These are phyloP conservation scores for Arabidopsis lyrata DNA, from an alignment of 441 rosid species.

Conservation along the genomic window DNA sequence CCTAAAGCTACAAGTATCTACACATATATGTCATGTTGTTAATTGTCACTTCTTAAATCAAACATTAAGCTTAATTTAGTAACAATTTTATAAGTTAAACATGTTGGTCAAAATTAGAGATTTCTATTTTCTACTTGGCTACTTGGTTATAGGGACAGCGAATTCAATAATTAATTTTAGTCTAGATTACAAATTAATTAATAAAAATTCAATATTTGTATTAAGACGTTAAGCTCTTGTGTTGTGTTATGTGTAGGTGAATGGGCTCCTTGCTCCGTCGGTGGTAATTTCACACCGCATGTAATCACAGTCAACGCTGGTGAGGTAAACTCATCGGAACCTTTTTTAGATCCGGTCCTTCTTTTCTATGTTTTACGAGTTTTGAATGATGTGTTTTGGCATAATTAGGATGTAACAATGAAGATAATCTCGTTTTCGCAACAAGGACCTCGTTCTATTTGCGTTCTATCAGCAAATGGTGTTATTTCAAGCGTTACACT, in stretches of 20 bases:
- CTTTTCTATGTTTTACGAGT: background rate
- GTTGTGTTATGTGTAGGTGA: conserved; percentile 56
- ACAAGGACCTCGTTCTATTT: conserved; percentile 78
- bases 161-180: background rate
- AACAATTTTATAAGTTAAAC: conserved; percentile 12
- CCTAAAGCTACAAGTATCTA: conserved; percentile 29
- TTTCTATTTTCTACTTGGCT: background rate
- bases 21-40: conserved; percentile 27
- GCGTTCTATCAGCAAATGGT: conserved; percentile 74
- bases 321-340: conserved; percentile 52
- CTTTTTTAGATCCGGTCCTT: background rate
- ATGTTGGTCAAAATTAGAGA: background rate
- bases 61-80: conserved; percentile 10
- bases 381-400: background rate
- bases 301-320: conserved; percentile 68
- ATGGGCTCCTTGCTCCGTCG: conserved; percentile 71
- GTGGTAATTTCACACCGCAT: conserved; percentile 69
- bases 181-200: background rate
- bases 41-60: conserved; percentile 6
- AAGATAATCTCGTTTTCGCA: conserved; percentile 81
- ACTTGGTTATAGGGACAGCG: background rate
- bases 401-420: conserved; percentile 65
- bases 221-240: background rate
- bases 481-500: conserved; percentile 75
- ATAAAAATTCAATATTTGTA: background rate